Percentiles rank a stretch among this genome's conserved stretches.
Evolutionary conservation across 1,139 yeast species (phyloP).

Genomic region (Suzukiozyma palmioleophila): DNA sequence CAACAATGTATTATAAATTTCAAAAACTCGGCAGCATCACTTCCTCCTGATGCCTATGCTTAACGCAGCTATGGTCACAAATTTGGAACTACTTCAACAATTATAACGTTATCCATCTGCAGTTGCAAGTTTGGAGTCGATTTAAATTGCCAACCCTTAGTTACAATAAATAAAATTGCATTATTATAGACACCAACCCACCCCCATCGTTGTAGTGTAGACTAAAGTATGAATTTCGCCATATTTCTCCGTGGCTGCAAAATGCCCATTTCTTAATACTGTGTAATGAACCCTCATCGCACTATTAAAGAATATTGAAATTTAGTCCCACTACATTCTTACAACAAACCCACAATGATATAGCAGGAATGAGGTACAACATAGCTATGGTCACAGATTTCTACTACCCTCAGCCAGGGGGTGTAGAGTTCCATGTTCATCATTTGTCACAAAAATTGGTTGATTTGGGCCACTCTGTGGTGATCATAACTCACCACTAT

Average conservation of each 20-base stretch:
- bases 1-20: conserved; percentile 68
- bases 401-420: conserved; percentile 98
- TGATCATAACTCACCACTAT: conserved; percentile 85
- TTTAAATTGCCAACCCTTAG: no score
- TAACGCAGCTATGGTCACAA: neutral
- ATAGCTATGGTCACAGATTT: conserved; percentile 91
- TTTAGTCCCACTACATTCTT: no score
- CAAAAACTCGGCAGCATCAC: conserved; percentile 50
- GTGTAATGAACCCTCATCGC: no score
- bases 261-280: no score
- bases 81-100: no score
- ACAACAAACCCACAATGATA: neutral
- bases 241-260: no score
- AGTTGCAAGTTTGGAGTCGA: no score
- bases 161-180: conserved; percentile 1
- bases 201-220: neutral
- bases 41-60: conserved; percentile 41
- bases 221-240: no score
- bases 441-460: conserved; percentile 76
- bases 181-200: neutral
- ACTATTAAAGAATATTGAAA: no score
- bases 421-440: conserved; percentile 92
- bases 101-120: no score
- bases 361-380: conserved; percentile 24
- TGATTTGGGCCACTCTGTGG: conserved; percentile 84